Conservation (phyloP, 164 flowering plant genomes). For the Magnolia changhungtana region DNA sequence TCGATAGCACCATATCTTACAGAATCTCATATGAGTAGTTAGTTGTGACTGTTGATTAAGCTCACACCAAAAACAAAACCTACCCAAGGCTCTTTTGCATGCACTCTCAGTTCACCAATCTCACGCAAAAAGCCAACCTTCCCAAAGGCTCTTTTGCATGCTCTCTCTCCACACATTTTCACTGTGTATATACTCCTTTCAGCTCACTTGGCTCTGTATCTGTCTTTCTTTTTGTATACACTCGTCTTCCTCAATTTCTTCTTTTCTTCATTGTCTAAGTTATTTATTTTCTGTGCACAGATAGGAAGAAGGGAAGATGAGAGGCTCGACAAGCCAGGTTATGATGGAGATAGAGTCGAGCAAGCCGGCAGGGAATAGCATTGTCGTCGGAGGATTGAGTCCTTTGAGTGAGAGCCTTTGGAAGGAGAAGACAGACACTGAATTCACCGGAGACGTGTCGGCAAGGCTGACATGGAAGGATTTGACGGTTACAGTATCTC, state of each 20-base stretch:
- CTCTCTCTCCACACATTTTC: no score
- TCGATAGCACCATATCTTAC: not conserved
- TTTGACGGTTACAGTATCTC: conserved; percentile 70
- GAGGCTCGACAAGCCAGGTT: conserved; percentile 15
- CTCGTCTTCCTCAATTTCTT: not conserved
- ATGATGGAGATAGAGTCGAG: conserved; percentile 58
- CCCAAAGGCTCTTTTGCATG: no score
- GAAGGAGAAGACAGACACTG: conserved; percentile 55
- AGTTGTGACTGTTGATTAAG: not conserved
- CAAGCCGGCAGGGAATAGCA: conserved; percentile 31
- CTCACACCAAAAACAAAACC: not conserved
- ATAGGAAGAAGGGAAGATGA: conserved; percentile 8
- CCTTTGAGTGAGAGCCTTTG: conserved; percentile 83
- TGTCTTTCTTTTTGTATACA: not conserved
- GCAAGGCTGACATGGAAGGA: conserved; percentile 89
- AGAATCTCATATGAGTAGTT: not conserved
- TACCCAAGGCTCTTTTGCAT: no score
- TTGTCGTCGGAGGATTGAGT: conserved; percentile 48
- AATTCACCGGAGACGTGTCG: conserved; percentile 69
- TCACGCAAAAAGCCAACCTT: no score
- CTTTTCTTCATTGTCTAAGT: not conserved
- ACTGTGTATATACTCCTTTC: no score
- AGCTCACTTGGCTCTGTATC: no score
- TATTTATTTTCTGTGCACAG: not conserved
- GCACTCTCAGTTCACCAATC: no score